Base-by-base conservation (phyloP, 352 stramenopile genomes). In the Globisporangium radiosum region DNA sequence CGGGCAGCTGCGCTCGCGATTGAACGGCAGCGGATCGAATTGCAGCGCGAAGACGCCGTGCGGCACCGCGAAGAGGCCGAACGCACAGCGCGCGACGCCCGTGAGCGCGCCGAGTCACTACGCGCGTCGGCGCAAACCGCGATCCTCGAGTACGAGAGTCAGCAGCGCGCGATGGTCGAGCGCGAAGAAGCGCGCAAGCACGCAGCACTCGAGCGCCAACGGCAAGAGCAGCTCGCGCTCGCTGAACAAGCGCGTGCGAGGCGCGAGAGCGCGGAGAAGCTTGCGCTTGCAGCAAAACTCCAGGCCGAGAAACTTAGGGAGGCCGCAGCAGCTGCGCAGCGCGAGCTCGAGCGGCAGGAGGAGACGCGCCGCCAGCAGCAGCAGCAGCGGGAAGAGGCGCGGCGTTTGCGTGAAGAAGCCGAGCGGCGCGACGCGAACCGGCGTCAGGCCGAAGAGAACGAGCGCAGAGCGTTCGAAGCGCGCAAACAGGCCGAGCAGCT, bases 21-120 rank as follows among this genome's bases (percentile, higher is more conserved):
- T 25, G 71, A 90, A 49, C 72, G 75, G 0, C 73, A 64, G 17
- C 57, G 64, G 9, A 89, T 90, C 58, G 74, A 88, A 10, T 53
- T 57, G 25, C 61, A 87, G 65, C 73, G 77, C 10, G 60, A 75
- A 5, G 76, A 85, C 25, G 78, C 78, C 0, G 53, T 70, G 25
- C 73, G 59, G 38, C 75, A 72, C 7, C 77, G 81, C 17, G 65
- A 74, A 47, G 78, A 86, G 44, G 81, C 84, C 37, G 84, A 94
- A 55, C 70, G 73, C 4, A 53, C 69, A 15, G 84, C 84, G 13
- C 66, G 64, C 38, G 73, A 88, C 11, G 81, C 84, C 1, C 78
- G 81, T 17, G 84, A 90, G 43, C 73, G 79, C 11, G 81, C 81
- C 1, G 81, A 93, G 33, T 70, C 78, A 5, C 81, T 85, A 63